Evolutionary conservation across 169 alveolate species (phyloP), one percentile per base, ranked within the genome.

Genomic region (Ichthyophthirius multifiliis): DNA sequence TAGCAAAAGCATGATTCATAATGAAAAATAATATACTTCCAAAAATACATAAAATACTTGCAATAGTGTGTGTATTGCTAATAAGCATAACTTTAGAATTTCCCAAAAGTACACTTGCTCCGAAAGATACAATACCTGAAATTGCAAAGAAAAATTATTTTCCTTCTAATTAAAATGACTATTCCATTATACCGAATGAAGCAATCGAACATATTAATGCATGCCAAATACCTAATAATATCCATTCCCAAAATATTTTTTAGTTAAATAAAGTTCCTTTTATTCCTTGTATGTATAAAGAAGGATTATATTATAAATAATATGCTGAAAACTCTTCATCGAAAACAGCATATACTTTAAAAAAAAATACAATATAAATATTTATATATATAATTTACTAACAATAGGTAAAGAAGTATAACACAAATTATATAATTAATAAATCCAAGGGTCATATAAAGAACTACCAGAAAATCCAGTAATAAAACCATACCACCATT

Each of bases 391-490:
- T 9, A 41, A 1, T 55, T 55, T 55, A 55, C 71, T 39, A 62
- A 90, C 84, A 1, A 87, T 79, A 0, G 97, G 95, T 18, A 90
- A 45, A 23, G 95, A 88, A 18, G 95, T 90, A 67, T 86, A 93
- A 31, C 88, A 65, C 55, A 89, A 78, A 65, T 93, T 93, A 74
- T 76, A 93, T 9, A 84, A 63, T 37, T 90, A 82, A 48, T 89
- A 90, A 16, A 89, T 75, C 91, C 92, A 87, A 65, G 82, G 82
- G 64, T 93, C 97, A 31, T 89, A 87, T 27, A 90, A 84, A 39
- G 89, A 85, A 74, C 83, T 83, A 0, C 95, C 97, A 35, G 92
- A 79, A 74, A 87, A 93, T 64, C 87, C 84, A 48, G 83, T 82
- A 35, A 34, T 63, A 65, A 87, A 35, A 3, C 76, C 86, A n/a